Evolutionary conservation across 140 eudicot species (phyloP).

Genomic region (Senecio squalidus): DNA sequence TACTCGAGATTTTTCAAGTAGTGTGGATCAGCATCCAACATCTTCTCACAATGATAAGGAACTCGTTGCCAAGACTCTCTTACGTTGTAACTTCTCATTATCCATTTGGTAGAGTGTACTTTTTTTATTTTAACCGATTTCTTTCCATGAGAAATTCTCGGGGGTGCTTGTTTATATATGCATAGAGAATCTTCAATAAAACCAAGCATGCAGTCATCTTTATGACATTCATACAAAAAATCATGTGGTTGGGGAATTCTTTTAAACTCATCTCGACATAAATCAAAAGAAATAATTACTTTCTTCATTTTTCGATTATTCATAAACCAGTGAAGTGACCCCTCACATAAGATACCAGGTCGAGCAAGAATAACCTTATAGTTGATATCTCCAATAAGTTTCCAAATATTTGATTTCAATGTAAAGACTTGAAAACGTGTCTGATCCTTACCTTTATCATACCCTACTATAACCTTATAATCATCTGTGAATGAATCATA

Average conservation of each 20-base stretch:
- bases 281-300: neutral
- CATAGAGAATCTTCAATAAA: neutral
- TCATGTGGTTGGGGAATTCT: neutral
- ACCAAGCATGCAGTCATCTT: neutral
- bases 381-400: neutral
- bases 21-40: no score
- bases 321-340: neutral
- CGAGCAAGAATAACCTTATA: neutral
- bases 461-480: neutral
- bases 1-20: no score
- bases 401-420: no score
- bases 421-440: neutral
- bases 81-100: no score
- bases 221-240: neutral
- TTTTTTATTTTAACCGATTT: no score
- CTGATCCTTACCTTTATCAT: neutral
- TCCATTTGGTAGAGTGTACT: no score
- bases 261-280: neutral
- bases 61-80: no score
- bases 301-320: neutral
- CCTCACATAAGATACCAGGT: neutral
- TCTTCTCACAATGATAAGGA: no score
- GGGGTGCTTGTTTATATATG: no score
- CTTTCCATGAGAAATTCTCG: no score
- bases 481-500: neutral